A percentile compares a stretch with the other conserved stretches of the same genome.
Conservation (phyloP, 352 stramenopile genomes). For the Pythium sukuiense region DNA sequence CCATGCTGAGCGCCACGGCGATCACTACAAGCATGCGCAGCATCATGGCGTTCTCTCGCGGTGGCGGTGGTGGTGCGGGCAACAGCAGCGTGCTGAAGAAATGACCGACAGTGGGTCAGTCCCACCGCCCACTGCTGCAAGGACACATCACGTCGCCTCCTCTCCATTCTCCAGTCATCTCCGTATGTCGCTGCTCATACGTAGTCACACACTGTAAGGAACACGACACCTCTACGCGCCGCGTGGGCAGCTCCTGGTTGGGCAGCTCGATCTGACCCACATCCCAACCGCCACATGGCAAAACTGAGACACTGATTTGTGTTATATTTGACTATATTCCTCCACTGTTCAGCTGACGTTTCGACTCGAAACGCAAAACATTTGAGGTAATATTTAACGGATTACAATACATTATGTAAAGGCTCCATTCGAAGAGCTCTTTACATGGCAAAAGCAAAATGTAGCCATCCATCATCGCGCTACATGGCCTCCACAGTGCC, state of each 20-base stretch:
- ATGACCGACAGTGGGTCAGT: no score
- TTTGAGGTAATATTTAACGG: neutral
- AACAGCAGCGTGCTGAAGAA: conserved; percentile 2
- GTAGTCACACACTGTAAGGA: neutral
- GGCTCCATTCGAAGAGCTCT: neutral
- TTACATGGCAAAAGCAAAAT: neutral
- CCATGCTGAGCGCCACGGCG: neutral
- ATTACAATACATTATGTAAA: neutral
- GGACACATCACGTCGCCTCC: no score
- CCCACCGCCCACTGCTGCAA: no score
- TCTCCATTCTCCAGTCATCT: neutral
- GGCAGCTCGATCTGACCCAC: neutral
- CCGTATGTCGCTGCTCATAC: conserved; percentile 1
- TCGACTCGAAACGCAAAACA: no score
- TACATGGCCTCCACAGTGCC: neutral
- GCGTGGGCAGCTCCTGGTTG: neutral
- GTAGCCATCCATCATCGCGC: neutral
- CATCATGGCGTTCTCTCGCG: neutral
- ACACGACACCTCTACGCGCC: neutral
- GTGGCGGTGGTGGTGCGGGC: neutral
- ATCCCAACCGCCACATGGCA: neutral
- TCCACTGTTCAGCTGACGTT: no score
- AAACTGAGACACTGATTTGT: neutral
- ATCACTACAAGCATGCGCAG: neutral
- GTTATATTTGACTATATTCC: no score